These are phyloP conservation scores for Venturia pyrina DNA, from an alignment of 2,329 filamentous ascomycete species.

Conservation along the genomic window DNA sequence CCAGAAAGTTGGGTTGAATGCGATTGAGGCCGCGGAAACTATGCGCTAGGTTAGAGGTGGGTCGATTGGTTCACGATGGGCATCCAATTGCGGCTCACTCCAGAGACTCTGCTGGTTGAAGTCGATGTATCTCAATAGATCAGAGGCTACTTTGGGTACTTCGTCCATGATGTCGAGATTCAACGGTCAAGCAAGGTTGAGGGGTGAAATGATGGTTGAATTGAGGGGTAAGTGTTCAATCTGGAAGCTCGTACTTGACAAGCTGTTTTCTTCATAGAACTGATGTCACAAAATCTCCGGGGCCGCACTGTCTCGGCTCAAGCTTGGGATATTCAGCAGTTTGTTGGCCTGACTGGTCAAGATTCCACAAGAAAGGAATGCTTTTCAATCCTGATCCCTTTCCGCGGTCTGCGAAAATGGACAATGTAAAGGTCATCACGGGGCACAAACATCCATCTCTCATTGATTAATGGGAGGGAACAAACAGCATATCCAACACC, in stretches of 20 bases:
- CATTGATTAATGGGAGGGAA: background rate
- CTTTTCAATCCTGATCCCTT: background rate
- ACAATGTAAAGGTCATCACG: background rate
- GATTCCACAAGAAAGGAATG: background rate
- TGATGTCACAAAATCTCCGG: slow-evolving; percentile 3
- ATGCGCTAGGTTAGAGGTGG: slow-evolving; percentile 4
- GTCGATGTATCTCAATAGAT: slow-evolving; percentile 24
- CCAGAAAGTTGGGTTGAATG: slow-evolving; percentile 99
- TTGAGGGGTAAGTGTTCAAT: background rate
- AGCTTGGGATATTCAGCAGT: background rate
- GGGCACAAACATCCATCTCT: background rate
- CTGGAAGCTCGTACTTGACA: background rate
- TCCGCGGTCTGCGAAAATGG: background rate
- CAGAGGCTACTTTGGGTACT: slow-evolving; percentile 9
- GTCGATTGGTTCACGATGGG: background rate
- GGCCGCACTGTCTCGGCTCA: background rate
- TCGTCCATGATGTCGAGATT: background rate
- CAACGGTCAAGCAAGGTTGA: background rate
- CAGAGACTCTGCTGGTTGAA: slow-evolving; percentile 38
- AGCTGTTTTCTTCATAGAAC: background rate
- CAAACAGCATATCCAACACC: background rate
- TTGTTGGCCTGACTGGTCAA: background rate
- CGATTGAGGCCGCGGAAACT: slow-evolving; percentile 76
- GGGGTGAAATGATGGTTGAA: background rate
- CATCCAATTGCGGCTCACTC: slow-evolving; percentile 27